Evolutionary conservation across 116 monocot genomes (phyloP).

Genomic region (Dioscorea cayenensis): DNA sequence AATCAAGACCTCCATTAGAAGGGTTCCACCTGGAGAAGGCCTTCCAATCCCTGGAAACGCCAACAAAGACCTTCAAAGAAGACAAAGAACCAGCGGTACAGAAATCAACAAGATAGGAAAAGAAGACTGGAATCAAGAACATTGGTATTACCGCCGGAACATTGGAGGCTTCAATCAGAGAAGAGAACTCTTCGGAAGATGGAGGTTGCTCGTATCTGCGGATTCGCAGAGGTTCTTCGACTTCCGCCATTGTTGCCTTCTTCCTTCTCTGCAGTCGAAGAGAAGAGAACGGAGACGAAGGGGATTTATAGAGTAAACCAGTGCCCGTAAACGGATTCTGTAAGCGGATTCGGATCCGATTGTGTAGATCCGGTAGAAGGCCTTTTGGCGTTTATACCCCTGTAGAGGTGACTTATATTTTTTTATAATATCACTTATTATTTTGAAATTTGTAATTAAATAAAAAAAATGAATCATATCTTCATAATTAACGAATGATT

Average conservation of each 20-base stretch:
- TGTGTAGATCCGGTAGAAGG: too few species aligned
- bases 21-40: constrained; percentile 62
- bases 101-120: background rate
- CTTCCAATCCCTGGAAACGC: constrained; percentile 57
- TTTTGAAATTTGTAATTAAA: too few species aligned
- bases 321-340: too few species aligned
- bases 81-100: background rate
- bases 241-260: background rate
- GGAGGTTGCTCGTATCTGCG: constrained; percentile 18
- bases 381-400: too few species aligned
- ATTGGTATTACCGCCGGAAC: constrained; percentile 38
- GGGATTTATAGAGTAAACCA: background rate
- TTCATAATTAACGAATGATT: too few species aligned
- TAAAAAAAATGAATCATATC: too few species aligned
- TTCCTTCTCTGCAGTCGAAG: background rate
- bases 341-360: too few species aligned
- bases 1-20: constrained; percentile 65
- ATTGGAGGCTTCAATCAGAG: constrained; percentile 43
- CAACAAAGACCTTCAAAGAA: constrained; percentile 51
- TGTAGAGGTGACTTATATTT: too few species aligned
- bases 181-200: constrained; percentile 37
- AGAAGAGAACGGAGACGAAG: background rate
- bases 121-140: background rate
- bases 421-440: too few species aligned
- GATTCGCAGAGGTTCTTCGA: constrained; percentile 24